Evolutionary conservation across 345 rosid genomes (phyloP).

Genomic region (Lepidium sativum): DNA sequence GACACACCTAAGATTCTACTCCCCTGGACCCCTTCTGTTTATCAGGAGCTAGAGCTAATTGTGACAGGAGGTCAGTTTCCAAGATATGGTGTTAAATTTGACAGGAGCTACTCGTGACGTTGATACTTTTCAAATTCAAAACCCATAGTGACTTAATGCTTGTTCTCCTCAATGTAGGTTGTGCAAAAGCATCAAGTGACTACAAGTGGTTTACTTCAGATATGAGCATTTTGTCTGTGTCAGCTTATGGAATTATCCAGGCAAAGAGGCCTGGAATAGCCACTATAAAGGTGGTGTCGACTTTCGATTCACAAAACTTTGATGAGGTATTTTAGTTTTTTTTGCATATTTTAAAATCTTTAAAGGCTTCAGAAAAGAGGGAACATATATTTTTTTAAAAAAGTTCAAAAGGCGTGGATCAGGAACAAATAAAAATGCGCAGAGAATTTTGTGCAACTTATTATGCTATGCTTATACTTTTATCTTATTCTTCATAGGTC

Average conservation of each 20-base stretch:
- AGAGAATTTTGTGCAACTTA: not conserved
- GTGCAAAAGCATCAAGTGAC: constrained; percentile 69
- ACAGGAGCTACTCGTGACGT: not conserved
- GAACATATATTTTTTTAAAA: not conserved
- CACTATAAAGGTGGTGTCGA: constrained; percentile 63
- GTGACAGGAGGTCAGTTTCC: constrained; percentile 64
- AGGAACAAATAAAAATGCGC: not conserved
- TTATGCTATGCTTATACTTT: not conserved
- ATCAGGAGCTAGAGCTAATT: constrained; percentile 76
- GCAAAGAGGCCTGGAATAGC: constrained; percentile 90
- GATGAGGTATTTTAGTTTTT: constrained; percentile 57
- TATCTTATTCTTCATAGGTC: constrained; percentile 37
- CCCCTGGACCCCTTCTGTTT: constrained; percentile 77
- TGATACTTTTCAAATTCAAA: constrained; percentile 5
- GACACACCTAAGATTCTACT: constrained; percentile 36
- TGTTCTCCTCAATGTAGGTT: constrained; percentile 42
- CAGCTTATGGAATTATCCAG: constrained; percentile 72
- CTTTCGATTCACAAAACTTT: constrained; percentile 66
- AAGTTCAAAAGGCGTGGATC: not conserved
- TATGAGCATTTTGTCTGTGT: constrained; percentile 44
- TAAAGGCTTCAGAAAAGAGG: not conserved
- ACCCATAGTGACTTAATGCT: not conserved
- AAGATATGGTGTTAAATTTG: not conserved
- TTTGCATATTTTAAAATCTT: not conserved
- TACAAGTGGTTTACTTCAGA: constrained; percentile 93